Percentiles rank a stretch among this genome's conserved stretches.
phyloP scores from a whole-genome alignment of 208 protist genomes.

The Trypanosoma melophagium region DNA sequence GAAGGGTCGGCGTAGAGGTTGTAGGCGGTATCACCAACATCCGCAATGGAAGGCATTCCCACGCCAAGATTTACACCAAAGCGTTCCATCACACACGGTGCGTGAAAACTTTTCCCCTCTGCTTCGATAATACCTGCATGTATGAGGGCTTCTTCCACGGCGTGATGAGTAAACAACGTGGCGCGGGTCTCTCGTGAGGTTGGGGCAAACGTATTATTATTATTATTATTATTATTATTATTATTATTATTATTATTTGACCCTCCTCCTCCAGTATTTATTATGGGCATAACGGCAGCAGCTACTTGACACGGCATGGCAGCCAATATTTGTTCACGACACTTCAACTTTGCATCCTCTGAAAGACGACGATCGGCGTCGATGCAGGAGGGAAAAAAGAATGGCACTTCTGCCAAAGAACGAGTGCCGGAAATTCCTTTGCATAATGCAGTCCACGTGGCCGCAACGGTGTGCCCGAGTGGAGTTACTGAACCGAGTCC shows the following conservation, averaged over 20 bases:
- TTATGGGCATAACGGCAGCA: conserved; percentile 35
- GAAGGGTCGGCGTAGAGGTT: conserved; percentile 40
- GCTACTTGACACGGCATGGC: conserved; percentile 75
- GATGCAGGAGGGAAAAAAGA: conserved; percentile 68
- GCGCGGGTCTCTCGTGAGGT: conserved; percentile 59
- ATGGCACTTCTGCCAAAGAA: conserved; percentile 41
- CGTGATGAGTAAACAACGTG: conserved; percentile 43
- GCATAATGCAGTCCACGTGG: conserved; percentile 81
- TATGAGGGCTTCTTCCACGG: conserved; percentile 65
- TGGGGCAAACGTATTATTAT: conserved; percentile 33
- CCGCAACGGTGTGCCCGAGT: conserved; percentile 70
- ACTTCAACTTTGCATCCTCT: conserved; percentile 27
- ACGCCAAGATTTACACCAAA: conserved; percentile 91
- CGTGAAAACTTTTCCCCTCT: conserved; percentile 22
- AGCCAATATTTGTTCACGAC: conserved; percentile 37
- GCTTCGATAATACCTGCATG: conserved; percentile 49
- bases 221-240: too few species aligned
- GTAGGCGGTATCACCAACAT: conserved; percentile 69
- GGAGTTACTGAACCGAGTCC: conserved; percentile 94
- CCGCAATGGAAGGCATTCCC: conserved; percentile 83
- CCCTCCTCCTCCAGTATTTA: not conserved
- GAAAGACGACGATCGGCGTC: conserved; percentile 33
- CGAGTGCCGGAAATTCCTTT: conserved; percentile 56
- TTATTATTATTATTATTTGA: not conserved
- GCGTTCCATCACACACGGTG: conserved; percentile 25